Evolutionary conservation across 192 early-diverging fungal species (phyloP).

Genomic region (Phycomyces blakesleeanus): DNA sequence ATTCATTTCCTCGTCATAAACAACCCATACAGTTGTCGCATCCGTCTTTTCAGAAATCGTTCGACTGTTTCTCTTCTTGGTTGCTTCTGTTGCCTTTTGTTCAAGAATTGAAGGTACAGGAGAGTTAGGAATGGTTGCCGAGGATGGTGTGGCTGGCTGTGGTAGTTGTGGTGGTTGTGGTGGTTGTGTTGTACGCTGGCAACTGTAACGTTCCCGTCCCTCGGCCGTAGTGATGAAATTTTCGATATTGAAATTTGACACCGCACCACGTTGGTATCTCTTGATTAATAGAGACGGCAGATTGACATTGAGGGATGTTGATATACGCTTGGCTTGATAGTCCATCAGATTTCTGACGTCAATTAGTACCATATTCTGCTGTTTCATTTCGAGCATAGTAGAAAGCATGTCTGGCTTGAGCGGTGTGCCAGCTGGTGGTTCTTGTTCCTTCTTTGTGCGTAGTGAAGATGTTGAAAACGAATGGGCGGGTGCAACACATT

Average conservation of each 20-base stretch:
- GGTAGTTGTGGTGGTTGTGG: no score
- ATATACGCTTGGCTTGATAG: conserved; percentile 41
- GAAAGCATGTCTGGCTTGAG: not conserved
- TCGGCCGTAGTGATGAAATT: conserved; percentile 54
- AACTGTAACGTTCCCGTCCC: conserved; percentile 40
- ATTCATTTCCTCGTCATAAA: conserved; percentile 48
- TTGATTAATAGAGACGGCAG: conserved; percentile 52
- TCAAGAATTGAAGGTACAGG: conserved; percentile 14
- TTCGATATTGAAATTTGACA: conserved; percentile 48
- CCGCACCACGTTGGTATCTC: conserved; percentile 49
- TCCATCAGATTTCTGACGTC: conserved; percentile 44
- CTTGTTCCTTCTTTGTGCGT: not conserved
- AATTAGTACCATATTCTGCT: conserved; percentile 18
- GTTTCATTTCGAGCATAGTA: not conserved
- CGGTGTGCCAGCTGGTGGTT: not conserved
- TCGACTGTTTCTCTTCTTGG: conserved; percentile 8
- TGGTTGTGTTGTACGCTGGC: not conserved
- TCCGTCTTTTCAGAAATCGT: not conserved
- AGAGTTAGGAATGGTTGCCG: not conserved
- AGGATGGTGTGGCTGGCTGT: not conserved
- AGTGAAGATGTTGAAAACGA: not conserved
- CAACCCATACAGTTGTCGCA: conserved; percentile 26
- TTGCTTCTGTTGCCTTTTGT: conserved; percentile 14
- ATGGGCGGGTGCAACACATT: not conserved
- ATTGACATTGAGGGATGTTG: conserved; percentile 50